Evolutionary conservation across 2,329 filamentous ascomycete genomes (phyloP).

Genomic region (Colletotrichum trifolii): DNA sequence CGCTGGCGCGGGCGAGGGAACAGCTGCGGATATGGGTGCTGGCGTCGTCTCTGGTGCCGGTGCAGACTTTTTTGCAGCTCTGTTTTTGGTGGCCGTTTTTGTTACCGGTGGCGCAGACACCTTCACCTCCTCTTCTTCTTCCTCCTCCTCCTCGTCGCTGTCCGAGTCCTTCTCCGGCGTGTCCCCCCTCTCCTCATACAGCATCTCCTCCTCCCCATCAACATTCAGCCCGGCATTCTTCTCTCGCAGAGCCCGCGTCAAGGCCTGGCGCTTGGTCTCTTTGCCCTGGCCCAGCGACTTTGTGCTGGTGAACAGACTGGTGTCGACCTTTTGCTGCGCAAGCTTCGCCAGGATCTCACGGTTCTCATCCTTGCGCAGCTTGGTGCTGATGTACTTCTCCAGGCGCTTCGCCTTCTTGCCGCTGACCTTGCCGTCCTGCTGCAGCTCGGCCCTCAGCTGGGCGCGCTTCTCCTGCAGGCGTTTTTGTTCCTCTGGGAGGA

Average conservation of each 20-base stretch:
- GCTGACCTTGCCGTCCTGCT: slow-evolving; percentile 64
- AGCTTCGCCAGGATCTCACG: slow-evolving; percentile 85
- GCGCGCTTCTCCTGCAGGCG: slow-evolving; percentile 66
- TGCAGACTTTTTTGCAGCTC: background rate
- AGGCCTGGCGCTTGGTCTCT: slow-evolving; percentile 77
- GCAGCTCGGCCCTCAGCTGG: slow-evolving; percentile 64
- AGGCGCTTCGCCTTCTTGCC: slow-evolving; percentile 74
- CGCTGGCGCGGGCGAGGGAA: background rate
- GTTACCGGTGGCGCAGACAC: slow-evolving; percentile 10
- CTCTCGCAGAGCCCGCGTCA: slow-evolving; percentile 73
- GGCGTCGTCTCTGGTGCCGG: background rate
- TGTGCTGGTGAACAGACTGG: slow-evolving; percentile 81
- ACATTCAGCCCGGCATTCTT: slow-evolving; percentile 70
- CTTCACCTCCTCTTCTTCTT: slow-evolving; percentile 40
- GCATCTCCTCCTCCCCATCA: slow-evolving; percentile 61
- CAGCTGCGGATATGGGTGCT: background rate
- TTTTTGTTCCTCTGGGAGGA: slow-evolving; percentile 58
- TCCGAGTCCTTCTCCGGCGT: slow-evolving; percentile 44
- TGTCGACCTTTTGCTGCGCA: slow-evolving; percentile 82
- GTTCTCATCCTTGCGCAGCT: slow-evolving; percentile 94
- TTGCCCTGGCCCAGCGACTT: slow-evolving; percentile 78
- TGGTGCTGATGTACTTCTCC: slow-evolving; percentile 83
- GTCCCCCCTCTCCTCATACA: slow-evolving; percentile 58
- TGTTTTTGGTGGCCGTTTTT: background rate
- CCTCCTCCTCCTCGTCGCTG: slow-evolving; percentile 44